Base-by-base conservation (phyloP, 164 flowering plant species). In the Amborella trichopoda region DNA sequence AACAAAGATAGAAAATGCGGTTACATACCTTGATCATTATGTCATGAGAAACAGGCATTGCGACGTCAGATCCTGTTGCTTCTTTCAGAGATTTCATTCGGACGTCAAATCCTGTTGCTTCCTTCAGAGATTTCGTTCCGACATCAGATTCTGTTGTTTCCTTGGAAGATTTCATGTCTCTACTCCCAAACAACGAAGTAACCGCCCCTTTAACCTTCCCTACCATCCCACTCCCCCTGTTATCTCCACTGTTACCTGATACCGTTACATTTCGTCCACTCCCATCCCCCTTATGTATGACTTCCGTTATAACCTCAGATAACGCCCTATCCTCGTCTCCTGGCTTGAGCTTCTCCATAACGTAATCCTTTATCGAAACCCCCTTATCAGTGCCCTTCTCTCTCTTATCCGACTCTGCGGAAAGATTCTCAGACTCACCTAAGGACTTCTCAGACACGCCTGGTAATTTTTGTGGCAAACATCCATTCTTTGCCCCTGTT, bases 311-410 rank as follows among this genome's bases (percentile, higher is more conserved):
- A 10, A 68, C 69, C 46, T 82, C 73, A 2, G 89, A 76, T 1
- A 86, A 61, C 9, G 83, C 84, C 54, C 48, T 73, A 26, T 84
- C 84, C 40, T 84, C 89, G 1, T 78, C 94, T 0, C 80, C 70
- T 0, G 95, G 90, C 66, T 49, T 73, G 47, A 75, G 34, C 43
- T 74, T 80, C 70, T 78, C 83, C 11, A 67, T 50, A 40, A 67
- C 44, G 23, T 71, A 75, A 34, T 58, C 69, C 57, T 53, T 68
- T 53, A 63, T 39, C 0, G 86, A 57, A 1, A 69, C 66, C 14
- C 77, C 75, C 28, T 61, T 70, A 34, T 74, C 71, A 1, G 61
- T 44, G 12, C 27, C 57, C 17, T 26, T 32, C 4, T 14, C 54
- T 16, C 25, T 50, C 1, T 28, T 48, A 0, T 27, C 42, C 46